A percentile compares a stretch with the other conserved stretches of the same genome.
These are phyloP conservation scores for Phanerochaete carnosa DNA, from an alignment of 768 basidiomycete species.

Conservation along the genomic window DNA sequence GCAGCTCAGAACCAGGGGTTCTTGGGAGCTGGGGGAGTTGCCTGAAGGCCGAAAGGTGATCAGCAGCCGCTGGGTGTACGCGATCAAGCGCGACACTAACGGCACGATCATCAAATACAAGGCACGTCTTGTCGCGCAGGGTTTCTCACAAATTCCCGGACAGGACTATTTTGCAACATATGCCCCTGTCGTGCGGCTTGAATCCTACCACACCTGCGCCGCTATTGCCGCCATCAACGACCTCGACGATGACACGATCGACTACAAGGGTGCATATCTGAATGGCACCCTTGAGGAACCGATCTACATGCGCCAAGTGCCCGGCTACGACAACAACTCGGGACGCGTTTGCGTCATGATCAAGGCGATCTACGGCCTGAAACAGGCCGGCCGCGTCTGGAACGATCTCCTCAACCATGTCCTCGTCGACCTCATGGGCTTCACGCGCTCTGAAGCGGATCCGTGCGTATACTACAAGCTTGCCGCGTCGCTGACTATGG, in stretches of 20 bases:
- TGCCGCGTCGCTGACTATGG: conserved; percentile 7
- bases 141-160: conserved; percentile 32
- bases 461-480: conserved; percentile 19
- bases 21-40: conserved; percentile 21
- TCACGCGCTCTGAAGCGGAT: conserved; percentile 21
- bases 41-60: conserved; percentile 30
- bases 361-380: conserved; percentile 42
- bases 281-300: conserved; percentile 26
- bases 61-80: conserved; percentile 34
- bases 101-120: conserved; percentile 36
- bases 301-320: conserved; percentile 27
- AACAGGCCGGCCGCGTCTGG: conserved; percentile 38
- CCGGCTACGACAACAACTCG: conserved; percentile 18
- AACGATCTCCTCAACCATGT: conserved; percentile 29
- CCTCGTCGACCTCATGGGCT: conserved; percentile 15
- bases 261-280: conserved; percentile 23
- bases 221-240: conserved; percentile 21
- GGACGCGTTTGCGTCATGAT: not conserved
- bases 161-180: conserved; percentile 34
- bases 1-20: conserved; percentile 5
- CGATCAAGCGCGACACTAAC: conserved; percentile 34
- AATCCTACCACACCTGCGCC: conserved; percentile 20
- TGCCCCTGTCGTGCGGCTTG: conserved; percentile 23
- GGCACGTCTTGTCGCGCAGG: conserved; percentile 33
- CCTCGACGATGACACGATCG: conserved; percentile 13